phyloP scores from a whole-genome alignment of 2,329 filamentous ascomycete genomes.

The Scopulariopsis brevicaulis region DNA sequence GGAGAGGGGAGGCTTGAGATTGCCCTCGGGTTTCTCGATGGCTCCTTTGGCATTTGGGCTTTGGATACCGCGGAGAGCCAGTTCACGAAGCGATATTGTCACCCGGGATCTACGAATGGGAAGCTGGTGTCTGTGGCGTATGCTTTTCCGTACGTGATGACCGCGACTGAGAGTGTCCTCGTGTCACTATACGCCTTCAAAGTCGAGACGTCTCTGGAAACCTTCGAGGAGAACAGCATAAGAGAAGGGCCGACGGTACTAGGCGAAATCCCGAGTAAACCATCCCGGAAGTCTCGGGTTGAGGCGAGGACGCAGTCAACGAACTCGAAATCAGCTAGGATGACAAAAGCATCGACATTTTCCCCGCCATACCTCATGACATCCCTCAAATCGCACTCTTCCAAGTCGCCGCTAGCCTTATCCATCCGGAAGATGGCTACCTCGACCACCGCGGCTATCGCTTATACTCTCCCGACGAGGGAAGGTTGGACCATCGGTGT shows the following conservation, averaged over 20 bases:
- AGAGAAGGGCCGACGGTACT: not conserved
- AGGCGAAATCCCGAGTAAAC: not conserved
- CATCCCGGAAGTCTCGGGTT: not conserved
- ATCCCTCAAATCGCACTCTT: constrained; percentile 71
- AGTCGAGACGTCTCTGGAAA: not conserved
- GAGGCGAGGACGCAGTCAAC: not conserved
- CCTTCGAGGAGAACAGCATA: not conserved
- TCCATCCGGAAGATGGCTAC: constrained; percentile 59
- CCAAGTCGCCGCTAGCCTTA: constrained; percentile 67
- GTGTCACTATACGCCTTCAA: constrained; percentile 65
- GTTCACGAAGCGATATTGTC: constrained; percentile 42
- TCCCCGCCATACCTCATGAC: constrained; percentile 44
- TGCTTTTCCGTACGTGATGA: constrained; percentile 64
- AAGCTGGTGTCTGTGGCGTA: constrained; percentile 61
- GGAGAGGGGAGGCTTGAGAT: constrained; percentile 41
- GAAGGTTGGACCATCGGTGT: constrained; percentile 83
- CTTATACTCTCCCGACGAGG: constrained; percentile 69
- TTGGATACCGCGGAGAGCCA: constrained; percentile 32
- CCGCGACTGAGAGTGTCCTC: constrained; percentile 62
- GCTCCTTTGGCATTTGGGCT: constrained; percentile 59
- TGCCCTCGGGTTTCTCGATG: constrained; percentile 59
- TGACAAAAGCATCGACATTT: constrained; percentile 7
- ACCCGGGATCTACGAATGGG: constrained; percentile 51
- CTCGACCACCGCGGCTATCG: constrained; percentile 69
- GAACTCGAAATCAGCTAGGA: not conserved